Percentiles rank a stretch among this genome's conserved stretches.
Evolutionary conservation across 2,329 filamentous ascomycete species (phyloP).

Genomic region (Ceratocystis smalleyi): DNA sequence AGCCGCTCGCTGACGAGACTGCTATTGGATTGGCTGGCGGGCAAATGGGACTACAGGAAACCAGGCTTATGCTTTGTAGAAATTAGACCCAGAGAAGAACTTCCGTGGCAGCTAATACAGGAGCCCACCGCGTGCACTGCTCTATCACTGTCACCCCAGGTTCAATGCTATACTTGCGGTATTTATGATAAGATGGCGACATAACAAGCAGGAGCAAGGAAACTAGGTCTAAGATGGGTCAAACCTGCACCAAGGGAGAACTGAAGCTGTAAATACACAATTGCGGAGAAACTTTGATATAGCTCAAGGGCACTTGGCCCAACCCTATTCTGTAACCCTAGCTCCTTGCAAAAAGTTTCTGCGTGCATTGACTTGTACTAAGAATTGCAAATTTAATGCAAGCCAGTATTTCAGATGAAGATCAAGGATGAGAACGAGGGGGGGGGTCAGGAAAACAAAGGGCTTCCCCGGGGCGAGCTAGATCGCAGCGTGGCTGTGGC

Average conservation of each 20-base stretch:
- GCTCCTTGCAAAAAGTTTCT: neutral
- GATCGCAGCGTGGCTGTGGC: neutral
- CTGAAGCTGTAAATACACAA: neutral
- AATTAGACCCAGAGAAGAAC: no score
- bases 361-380: neutral
- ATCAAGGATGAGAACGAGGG: neutral
- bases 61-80: no score
- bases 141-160: neutral
- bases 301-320: neutral
- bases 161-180: neutral
- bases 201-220: neutral
- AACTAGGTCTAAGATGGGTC: neutral
- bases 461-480: neutral
- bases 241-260: neutral
- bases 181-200: neutral
- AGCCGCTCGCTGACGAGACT: no score
- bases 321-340: neutral
- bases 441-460: no score
- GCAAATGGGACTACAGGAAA: no score
- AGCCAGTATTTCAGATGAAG: neutral
- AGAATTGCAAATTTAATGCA: neutral
- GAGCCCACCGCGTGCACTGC: neutral
- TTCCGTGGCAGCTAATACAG: neutral
- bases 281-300: neutral
- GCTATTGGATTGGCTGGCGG: no score